These are phyloP conservation scores for Vitis hybrid DNA, from an alignment of 177 flowering plant genomes.

Conservation along the genomic window DNA sequence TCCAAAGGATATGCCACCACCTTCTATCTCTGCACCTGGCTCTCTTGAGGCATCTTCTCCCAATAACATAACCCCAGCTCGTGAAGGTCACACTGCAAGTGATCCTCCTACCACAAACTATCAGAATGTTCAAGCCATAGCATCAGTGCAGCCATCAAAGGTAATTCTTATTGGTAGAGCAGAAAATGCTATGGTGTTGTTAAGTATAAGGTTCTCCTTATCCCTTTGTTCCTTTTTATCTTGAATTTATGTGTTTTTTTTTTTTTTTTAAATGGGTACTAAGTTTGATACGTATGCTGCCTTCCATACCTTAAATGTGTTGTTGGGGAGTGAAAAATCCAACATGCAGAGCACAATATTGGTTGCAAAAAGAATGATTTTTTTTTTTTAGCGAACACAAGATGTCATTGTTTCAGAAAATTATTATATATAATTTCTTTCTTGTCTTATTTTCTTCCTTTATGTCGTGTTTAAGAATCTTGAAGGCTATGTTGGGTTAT, in stretches of 20 bases:
- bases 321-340: no score
- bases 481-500: no score
- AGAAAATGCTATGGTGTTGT: not conserved
- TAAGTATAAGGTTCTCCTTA: no score
- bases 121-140: constrained; percentile 40
- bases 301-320: no score
- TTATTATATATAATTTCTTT: no score
- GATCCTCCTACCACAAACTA: constrained; percentile 31
- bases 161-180: constrained; percentile 28
- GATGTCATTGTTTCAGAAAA: no score
- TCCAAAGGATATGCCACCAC: constrained; percentile 47
- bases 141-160: constrained; percentile 45
- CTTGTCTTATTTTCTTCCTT: no score
- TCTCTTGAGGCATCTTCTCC: constrained; percentile 46
- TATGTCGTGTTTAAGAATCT: no score
- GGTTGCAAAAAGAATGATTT: no score
- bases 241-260: not conserved
- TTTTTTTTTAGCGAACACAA: no score
- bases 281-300: no score
- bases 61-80: constrained; percentile 28
- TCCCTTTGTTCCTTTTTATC: not conserved
- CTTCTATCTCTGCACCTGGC: constrained; percentile 30
- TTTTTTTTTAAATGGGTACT: not conserved
- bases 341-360: no score
- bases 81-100: constrained; percentile 39